Evolutionary conservation across 345 rosid species (phyloP), one percentile per base, ranked within the genome.

Genomic region (Fremontodendron californicum): DNA sequence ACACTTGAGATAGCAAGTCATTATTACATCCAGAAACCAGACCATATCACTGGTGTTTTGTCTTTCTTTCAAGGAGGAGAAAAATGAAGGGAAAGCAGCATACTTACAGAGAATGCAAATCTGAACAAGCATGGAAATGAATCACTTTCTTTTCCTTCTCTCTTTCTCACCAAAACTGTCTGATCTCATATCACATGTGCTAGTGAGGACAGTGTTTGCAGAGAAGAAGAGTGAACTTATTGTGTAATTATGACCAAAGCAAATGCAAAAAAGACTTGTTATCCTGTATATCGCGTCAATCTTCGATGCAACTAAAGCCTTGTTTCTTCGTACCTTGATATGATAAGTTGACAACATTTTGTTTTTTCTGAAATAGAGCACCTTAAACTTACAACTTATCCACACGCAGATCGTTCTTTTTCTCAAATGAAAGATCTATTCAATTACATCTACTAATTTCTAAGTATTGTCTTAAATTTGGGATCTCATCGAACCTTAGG

Each of bases 191-290:
- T n/a, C n/a, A n/a, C n/a, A n/a, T 25, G 23, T 43, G 54, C 43
- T 13, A 6, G 35, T 31, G 54, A 49, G 78, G 74, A 55, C 33
- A 54, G 61, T 43, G 54, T n/a, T 71, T 75, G 73, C 70, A 76
- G 63, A 64, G 74, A 62, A 37, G 42, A n/a, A n/a, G n/a, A n/a
- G n/a, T n/a, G n/a, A n/a, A n/a, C n/a, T n/a, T n/a, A n/a, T n/a
- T n/a, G n/a, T 66, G 81, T 73, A 73, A 87, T 83, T 23, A 85
- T 85, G 78, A 75, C 54, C 46, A 75, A 73, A 81, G 76, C 66
- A 48, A 75, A 78, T 78, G 85, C 37, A 48, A 61, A 65, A 9
- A n/a, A n/a, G n/a, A n/a, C n/a, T 33, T 25, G 29, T 23, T 5
- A 52, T n/a, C 25, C 3, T n/a, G 25, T n/a, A n/a, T 49, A n/a